phyloP scores from a whole-genome alignment of 331 rosid genomes.

The Rhamnella rubrinervis region DNA sequence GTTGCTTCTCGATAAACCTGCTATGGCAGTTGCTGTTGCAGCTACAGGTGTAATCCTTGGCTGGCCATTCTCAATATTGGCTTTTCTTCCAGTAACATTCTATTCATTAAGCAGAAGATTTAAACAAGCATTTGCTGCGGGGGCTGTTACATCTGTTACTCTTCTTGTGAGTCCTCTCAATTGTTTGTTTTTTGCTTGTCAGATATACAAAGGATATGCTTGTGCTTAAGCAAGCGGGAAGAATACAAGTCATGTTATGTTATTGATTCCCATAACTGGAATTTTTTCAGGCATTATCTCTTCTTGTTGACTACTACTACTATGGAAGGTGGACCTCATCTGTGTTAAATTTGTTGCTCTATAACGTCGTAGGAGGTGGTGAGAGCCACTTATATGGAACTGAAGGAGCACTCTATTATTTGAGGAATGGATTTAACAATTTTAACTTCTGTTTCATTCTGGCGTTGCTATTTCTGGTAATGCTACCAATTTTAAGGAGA shows the following conservation, averaged over 20 bases:
- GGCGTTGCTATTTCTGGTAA: conserved; percentile 74
- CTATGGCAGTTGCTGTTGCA: conserved; percentile 74
- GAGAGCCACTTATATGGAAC: conserved; percentile 95
- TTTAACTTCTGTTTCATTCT: conserved; percentile 82
- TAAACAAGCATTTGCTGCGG: conserved; percentile 64
- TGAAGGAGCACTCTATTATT: conserved; percentile 80
- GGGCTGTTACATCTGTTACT: conserved; percentile 60
- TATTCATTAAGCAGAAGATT: conserved; percentile 65
- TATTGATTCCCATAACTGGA: neutral
- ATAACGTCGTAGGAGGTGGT: conserved; percentile 93
- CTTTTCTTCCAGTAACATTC: conserved; percentile 76
- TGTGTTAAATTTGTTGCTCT: conserved; percentile 73
- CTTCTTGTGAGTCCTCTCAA: conserved; percentile 74
- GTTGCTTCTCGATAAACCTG: conserved; percentile 80
- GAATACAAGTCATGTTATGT: neutral
- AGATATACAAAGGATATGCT: neutral
- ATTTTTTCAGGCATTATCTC: conserved; percentile 60
- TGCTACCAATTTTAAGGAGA: conserved; percentile 68
- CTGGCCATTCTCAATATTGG: conserved; percentile 98
- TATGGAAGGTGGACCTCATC: conserved; percentile 96
- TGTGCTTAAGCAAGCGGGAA: neutral
- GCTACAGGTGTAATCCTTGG: conserved; percentile 86
- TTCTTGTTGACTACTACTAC: conserved; percentile 59
- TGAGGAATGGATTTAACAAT: conserved; percentile 93
- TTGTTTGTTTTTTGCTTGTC: neutral